Evolutionary conservation across 164 flowering plant species (phyloP).

Genomic region (Stephania cephalantha): DNA sequence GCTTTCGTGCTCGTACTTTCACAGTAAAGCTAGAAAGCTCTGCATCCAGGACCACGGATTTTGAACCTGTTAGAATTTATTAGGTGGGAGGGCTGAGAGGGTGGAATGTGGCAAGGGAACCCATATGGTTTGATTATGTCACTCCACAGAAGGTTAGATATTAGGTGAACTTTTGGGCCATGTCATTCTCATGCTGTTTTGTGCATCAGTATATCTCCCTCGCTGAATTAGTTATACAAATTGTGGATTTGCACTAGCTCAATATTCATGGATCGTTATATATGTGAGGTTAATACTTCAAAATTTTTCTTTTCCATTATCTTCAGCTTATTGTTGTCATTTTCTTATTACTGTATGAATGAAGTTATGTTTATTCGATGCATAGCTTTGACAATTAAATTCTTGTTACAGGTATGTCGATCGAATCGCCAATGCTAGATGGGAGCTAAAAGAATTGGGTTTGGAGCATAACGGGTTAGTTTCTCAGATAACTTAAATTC

Average conservation of each 20-base stretch:
- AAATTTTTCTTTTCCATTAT: not conserved
- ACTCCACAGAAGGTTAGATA: not conserved
- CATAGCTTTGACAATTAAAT: conserved; percentile 3
- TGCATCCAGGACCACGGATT: not conserved
- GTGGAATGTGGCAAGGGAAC: too few species aligned
- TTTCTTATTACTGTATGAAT: not conserved
- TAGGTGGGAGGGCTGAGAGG: not conserved
- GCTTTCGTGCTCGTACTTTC: not conserved
- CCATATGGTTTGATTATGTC: not conserved
- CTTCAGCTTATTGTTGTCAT: not conserved
- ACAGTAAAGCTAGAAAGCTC: not conserved
- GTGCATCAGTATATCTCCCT: not conserved
- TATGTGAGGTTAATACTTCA: not conserved
- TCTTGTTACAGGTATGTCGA: conserved; percentile 68
- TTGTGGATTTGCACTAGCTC: not conserved
- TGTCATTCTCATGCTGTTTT: not conserved
- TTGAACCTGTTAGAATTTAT: not conserved
- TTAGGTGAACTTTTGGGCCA: not conserved
- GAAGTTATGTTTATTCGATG: conserved; percentile 2
- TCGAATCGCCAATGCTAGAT: conserved; percentile 82
- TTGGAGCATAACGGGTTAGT: conserved; percentile 94
- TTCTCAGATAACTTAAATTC: not conserved
- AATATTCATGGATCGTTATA: not conserved
- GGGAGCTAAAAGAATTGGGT: conserved; percentile 96
- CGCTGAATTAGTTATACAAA: not conserved